Evolutionary conservation across 495 filamentous ascomycete genomes (phyloP), one percentile per base, ranked within the genome.

Genomic region (Penicillium roqueforti): DNA sequence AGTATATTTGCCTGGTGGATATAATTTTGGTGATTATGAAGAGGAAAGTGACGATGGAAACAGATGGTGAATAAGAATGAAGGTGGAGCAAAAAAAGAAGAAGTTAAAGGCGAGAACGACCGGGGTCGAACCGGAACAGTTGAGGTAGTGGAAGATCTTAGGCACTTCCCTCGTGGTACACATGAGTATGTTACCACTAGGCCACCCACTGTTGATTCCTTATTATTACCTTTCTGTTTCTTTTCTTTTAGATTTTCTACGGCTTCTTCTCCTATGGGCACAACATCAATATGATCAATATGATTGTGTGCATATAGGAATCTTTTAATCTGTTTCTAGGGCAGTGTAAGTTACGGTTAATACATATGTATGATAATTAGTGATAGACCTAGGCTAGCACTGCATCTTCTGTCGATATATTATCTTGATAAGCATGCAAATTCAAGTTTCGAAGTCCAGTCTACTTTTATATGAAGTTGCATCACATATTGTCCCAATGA

Each of bases 101-200:
- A 3, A 5, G 22, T 3, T 16, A 7, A n/a, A n/a, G 6, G 14
- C 6, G 22, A 23, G 20, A 14, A n/a, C 40, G 6, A 43, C 40
- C 38, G 38, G 40, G 8, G 13, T 26, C 22, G 40, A 43, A 43
- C 40, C 13, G 22, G 40, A 43, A 43, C 22, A 43, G n/a, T 9
- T 1, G 2, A 19, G 41, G n/a, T 44, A 28, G 25, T 45, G 42
- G 42, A 45, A 45, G 42, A 18, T 45, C 41, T 29, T 44, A 1
- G 41, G 41, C 41, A 44, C 41, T 44, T 44, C 41, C 41, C 25
- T 44, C 41, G 41, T 28, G n/a, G 25, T 44, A 44, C 41, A 44
- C 41, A 16, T 44, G n/a, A 0, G 25, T 8, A 44, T 44, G 41
- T 44, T 44, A 28, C 41, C 41, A 44, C 41, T 26, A 44, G 41